A percentile compares a stretch with the other conserved stretches of the same genome.
Evolutionary conservation across 176 grass and related monocot species (phyloP).

Genomic region (Lolium multiflorum): DNA sequence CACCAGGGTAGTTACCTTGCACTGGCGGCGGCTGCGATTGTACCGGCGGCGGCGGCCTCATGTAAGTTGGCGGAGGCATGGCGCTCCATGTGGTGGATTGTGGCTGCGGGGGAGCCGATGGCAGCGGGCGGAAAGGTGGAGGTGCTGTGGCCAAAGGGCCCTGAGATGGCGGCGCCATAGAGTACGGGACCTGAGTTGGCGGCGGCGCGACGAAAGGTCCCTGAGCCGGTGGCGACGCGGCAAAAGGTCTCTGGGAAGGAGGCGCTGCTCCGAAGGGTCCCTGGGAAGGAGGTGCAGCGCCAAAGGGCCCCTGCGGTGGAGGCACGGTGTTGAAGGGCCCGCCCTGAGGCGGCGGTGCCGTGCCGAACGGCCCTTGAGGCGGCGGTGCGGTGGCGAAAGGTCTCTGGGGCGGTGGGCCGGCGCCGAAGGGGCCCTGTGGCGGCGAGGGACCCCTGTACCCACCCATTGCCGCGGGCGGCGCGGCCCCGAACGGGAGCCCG

Average conservation of each 20-base stretch:
- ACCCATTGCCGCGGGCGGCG: conserved; percentile 37
- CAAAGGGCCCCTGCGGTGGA: not conserved
- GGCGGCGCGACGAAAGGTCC: not conserved
- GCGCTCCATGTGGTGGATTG: conserved; percentile 34
- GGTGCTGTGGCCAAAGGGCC: conserved; percentile 25
- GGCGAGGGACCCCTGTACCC: conserved; percentile 43
- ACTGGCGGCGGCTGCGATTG: conserved; percentile 38
- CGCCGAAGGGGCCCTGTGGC: conserved; percentile 37
- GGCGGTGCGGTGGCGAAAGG: not conserved
- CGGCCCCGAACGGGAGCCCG: conserved; percentile 18
- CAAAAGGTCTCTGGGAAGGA: not conserved
- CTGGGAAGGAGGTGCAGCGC: not conserved
- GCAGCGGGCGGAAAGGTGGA: conserved; percentile 44
- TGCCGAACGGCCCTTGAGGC: not conserved
- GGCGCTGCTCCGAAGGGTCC: not conserved
- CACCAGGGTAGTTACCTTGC: conserved; percentile 54
- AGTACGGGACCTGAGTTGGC: not conserved
- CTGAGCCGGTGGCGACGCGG: not conserved
- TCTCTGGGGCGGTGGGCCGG: not conserved
- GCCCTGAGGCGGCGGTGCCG: not conserved
- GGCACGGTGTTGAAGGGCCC: not conserved
- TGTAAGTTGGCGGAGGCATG: conserved; percentile 35
- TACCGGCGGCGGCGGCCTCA: conserved; percentile 38
- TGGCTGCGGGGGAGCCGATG: conserved; percentile 34
- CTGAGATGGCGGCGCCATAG: not conserved